Evolutionary conservation across 148 eudicot species (phyloP).

Genomic region (Vaccinium corymbosum): DNA sequence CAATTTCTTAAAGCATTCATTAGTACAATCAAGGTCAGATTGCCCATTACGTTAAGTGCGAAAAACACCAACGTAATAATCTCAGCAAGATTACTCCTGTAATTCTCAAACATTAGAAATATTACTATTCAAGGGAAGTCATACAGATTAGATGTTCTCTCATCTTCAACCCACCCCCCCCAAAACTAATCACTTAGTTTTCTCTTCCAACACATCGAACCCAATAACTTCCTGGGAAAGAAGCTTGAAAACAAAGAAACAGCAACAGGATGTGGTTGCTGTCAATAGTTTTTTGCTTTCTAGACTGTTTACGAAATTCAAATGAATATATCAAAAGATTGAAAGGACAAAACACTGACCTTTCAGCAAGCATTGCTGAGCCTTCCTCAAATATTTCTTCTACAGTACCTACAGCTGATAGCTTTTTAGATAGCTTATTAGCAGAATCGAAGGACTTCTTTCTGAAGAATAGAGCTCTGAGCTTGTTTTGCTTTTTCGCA

Average conservation of each 20-base stretch:
- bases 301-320: not conserved
- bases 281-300: not conserved
- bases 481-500: constrained; percentile 52
- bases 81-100: not conserved
- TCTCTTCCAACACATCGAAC: not conserved
- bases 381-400: constrained; percentile 99
- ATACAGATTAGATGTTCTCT: not conserved
- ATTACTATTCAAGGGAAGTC: not conserved
- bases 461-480: constrained; percentile 59
- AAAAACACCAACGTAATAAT: not conserved
- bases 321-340: not conserved
- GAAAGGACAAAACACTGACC: constrained; percentile 30
- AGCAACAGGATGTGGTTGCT: not conserved
- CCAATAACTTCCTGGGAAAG: not conserved
- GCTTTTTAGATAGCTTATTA: constrained; percentile 49
- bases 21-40: not conserved
- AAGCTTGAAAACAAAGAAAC: not conserved
- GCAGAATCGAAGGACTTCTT: constrained; percentile 48
- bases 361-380: constrained; percentile 95
- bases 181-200: not conserved
- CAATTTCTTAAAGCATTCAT: not conserved
- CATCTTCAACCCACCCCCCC: not conserved
- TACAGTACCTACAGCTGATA: constrained; percentile 85
- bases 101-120: not conserved
- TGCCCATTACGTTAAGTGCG: not conserved